Conservation (phyloP, 768 basidiomycete genomes). For the Collybia nuda region DNA sequence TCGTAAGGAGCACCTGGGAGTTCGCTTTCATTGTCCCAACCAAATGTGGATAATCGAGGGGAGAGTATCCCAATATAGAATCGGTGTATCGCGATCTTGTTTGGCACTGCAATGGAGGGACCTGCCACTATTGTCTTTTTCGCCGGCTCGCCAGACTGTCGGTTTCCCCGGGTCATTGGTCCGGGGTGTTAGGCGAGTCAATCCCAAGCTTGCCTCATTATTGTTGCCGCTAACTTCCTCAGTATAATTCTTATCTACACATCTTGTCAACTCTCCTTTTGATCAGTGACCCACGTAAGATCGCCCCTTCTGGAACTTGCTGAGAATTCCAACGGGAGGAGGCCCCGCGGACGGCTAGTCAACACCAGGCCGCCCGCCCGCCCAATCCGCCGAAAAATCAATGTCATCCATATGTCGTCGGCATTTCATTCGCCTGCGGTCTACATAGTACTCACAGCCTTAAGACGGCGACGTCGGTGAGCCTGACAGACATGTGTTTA, state of each 20-base stretch:
- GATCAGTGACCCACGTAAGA: slow-evolving; percentile 21
- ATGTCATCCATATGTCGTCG: no score
- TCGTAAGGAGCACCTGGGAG: slow-evolving; percentile 30
- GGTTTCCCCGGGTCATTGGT: slow-evolving; percentile 28
- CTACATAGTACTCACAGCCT: no score
- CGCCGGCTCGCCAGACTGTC: slow-evolving; percentile 11
- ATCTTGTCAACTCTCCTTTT: slow-evolving; percentile 10
- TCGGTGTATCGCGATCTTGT: slow-evolving; percentile 28
- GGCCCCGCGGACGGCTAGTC: slow-evolving; percentile 6
- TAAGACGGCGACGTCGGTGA: no score
- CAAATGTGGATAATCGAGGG: slow-evolving; percentile 27
- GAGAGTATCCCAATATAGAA: slow-evolving; percentile 38
- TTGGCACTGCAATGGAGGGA: slow-evolving; percentile 39
- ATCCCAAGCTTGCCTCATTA: slow-evolving; percentile 11
- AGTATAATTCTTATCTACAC: slow-evolving; percentile 19
- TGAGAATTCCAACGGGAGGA: slow-evolving; percentile 1
- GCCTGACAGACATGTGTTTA: no score
- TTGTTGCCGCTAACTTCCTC: slow-evolving; percentile 24
- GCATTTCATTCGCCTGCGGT: no score
- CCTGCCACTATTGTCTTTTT: slow-evolving; percentile 46
- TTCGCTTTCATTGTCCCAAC: slow-evolving; percentile 31
- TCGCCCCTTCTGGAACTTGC: slow-evolving; percentile 22
- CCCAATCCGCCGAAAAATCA: no score
- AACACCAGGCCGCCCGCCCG: no score
- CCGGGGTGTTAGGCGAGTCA: slow-evolving; percentile 26